Base-by-base conservation (phyloP, 2,329 filamentous ascomycete genomes). In the Colletotrichum gloeosporioides region DNA sequence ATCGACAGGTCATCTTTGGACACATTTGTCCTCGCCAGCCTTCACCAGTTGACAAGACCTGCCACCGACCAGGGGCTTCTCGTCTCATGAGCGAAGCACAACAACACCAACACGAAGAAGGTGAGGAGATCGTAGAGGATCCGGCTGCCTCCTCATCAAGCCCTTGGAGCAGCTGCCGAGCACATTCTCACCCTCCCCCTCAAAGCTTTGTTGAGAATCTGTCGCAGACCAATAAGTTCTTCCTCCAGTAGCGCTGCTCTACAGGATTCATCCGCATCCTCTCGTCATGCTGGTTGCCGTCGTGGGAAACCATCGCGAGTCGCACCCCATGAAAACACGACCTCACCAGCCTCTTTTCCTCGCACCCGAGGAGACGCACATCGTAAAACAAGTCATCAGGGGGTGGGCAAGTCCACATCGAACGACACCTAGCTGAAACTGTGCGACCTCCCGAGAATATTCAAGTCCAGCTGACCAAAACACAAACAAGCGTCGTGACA, bases 341-440 rank as follows among this genome's bases (percentile, higher is more conserved):
- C 12, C n/a, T 44, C 39, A 27, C 32, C 69, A 57, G 55, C 32
- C 63, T 57, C 22, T 69, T 59, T 15, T 18, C 29, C 36, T 44
- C 64, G 27, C 36, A n/a, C 64, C 39, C 57, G 27, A 53, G 25
- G 25, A 61, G 12, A 31, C 61, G 57, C 64, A 49, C 27, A 34
- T 61, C 49, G 59, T 32, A 53, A 25, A 49, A 44, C 18, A 44
- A 53, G 27, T n/a, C 57, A 22, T 57, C 31, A 15, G 34, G 34
- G 55, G 70, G 64, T 69, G 74, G 70, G 71, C 49, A 44, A 68
- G 59, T 65, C 70, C 74, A 76, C 74, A 74, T 74, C 8, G 39
- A 65, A 74, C 64, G 65, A 61, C n/a, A 76, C 70, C 74, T 49
- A 74, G 44, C 70, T 74, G 74, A 76, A 39, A 76, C 70, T 69